Evolutionary conservation across 1,284 basidiomycete species (phyloP).

Genomic region (Cystobasidium pallidum): DNA sequence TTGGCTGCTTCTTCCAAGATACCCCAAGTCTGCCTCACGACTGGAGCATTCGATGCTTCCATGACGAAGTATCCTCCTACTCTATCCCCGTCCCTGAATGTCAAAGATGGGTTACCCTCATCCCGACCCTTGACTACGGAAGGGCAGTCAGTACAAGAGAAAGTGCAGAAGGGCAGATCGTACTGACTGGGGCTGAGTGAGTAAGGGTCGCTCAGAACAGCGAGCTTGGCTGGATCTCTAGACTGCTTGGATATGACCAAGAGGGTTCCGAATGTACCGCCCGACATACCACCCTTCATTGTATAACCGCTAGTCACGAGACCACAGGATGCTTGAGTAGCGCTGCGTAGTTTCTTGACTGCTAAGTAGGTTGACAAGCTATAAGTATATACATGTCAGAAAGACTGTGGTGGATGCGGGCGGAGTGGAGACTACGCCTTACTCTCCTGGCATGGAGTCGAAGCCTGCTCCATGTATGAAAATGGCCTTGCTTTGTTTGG

Average conservation of each 20-base stretch:
- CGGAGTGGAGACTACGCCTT: not conserved
- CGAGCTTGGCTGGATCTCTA: slow-evolving; percentile 24
- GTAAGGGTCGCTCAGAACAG: slow-evolving; percentile 45
- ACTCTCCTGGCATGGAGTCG: slow-evolving; percentile 53
- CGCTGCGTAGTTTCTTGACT: slow-evolving; percentile 48
- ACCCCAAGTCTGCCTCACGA: slow-evolving; percentile 53
- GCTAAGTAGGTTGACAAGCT: slow-evolving; percentile 50
- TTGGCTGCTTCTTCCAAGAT: slow-evolving; percentile 48
- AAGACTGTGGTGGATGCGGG: not conserved
- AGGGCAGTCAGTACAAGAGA: not conserved
- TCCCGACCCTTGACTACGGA: slow-evolving; percentile 14
- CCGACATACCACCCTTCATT: slow-evolving; percentile 47
- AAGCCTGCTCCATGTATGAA: slow-evolving; percentile 50
- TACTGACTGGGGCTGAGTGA: slow-evolving; percentile 47
- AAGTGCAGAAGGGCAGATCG: not conserved
- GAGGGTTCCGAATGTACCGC: slow-evolving; percentile 49
- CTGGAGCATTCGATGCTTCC: slow-evolving; percentile 47
- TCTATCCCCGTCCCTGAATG: slow-evolving; percentile 21
- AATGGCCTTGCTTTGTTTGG: slow-evolving; percentile 48
- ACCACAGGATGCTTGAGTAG: slow-evolving; percentile 46
- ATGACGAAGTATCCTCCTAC: slow-evolving; percentile 49
- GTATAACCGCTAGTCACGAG: slow-evolving; percentile 45
- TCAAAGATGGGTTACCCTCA: not conserved
- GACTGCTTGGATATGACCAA: slow-evolving; percentile 45
- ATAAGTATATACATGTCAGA: not conserved